These are phyloP conservation scores for Retiboletus fuscus DNA, from an alignment of 1,284 basidiomycete genomes.

Conservation along the genomic window DNA sequence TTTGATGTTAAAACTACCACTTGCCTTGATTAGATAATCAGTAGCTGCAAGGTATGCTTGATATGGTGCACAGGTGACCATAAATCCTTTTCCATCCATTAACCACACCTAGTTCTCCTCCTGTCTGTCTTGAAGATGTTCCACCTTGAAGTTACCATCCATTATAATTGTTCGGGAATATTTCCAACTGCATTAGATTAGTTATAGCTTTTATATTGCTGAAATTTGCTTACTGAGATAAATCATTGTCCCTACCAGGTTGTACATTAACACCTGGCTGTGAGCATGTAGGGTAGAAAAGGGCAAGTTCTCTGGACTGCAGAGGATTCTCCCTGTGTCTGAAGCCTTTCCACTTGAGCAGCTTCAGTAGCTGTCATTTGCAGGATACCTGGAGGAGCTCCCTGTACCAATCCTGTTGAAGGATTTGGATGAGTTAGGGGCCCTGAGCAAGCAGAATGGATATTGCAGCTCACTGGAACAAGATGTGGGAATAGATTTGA, in stretches of 20 bases:
- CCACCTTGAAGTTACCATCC: slow-evolving; percentile 29
- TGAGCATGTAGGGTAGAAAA: background rate
- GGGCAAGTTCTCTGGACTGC: background rate
- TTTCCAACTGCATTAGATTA: too few species aligned
- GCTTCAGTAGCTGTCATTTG: too few species aligned
- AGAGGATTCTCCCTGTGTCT: background rate
- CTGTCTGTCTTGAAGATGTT: slow-evolving; percentile 15
- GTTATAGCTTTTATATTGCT: too few species aligned
- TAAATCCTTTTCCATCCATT: slow-evolving; percentile 24
- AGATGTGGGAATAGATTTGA: background rate
- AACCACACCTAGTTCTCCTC: slow-evolving; percentile 14
- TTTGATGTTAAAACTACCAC: too few species aligned
- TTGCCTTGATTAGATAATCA: too few species aligned
- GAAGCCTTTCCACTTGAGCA: background rate
- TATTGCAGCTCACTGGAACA: background rate
- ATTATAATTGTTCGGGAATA: slow-evolving; percentile 9
- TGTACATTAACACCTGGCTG: too few species aligned
- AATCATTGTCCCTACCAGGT: too few species aligned
- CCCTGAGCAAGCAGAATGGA: background rate
- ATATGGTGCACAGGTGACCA: slow-evolving; percentile 14
- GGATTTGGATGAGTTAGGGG: too few species aligned
- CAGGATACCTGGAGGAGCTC: background rate
- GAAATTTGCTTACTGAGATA: too few species aligned
- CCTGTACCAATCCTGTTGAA: background rate
- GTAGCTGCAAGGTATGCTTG: too few species aligned